Conservation (phyloP, 805 yeast species). For the Sungouiella blattae region DNA sequence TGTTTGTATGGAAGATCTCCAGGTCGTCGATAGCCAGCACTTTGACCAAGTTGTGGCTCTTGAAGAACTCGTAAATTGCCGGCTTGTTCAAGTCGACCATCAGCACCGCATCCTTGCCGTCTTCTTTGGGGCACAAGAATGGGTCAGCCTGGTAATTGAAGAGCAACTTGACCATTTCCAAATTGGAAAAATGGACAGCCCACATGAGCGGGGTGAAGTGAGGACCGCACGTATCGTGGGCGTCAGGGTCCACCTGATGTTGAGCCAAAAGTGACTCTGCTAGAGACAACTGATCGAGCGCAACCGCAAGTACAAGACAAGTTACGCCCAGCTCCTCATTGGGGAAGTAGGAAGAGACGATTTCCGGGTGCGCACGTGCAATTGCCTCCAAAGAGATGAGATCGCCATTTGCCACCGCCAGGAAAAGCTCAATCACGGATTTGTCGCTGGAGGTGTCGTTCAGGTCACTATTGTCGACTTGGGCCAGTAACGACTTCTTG, state of each 20-base stretch:
- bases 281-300: constrained; percentile 46
- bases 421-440: constrained; percentile 22
- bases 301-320: constrained; percentile 48
- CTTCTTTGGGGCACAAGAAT: constrained; percentile 30
- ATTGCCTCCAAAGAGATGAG: constrained; percentile 29
- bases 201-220: constrained; percentile 78
- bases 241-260: constrained; percentile 46
- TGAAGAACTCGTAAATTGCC: constrained; percentile 56
- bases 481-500: constrained; percentile 1
- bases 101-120: constrained; percentile 51
- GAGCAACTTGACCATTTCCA: constrained; percentile 52
- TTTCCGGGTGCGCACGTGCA: constrained; percentile 18
- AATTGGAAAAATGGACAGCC: constrained; percentile 67
- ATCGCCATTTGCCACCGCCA: constrained; percentile 38
- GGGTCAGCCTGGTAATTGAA: constrained; percentile 66
- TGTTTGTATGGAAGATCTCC: constrained; percentile 15
- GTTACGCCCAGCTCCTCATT: constrained; percentile 29
- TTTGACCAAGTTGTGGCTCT: constrained; percentile 42
- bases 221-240: constrained; percentile 42
- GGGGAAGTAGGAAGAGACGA: constrained; percentile 19
- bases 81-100: constrained; percentile 51
- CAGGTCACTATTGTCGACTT: background rate
- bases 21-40: constrained; percentile 5
- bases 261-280: constrained; percentile 45
- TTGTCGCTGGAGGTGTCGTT: constrained; percentile 3